Conservation (phyloP, 768 basidiomycete species). For the Coprinellus micaceus region DNA sequence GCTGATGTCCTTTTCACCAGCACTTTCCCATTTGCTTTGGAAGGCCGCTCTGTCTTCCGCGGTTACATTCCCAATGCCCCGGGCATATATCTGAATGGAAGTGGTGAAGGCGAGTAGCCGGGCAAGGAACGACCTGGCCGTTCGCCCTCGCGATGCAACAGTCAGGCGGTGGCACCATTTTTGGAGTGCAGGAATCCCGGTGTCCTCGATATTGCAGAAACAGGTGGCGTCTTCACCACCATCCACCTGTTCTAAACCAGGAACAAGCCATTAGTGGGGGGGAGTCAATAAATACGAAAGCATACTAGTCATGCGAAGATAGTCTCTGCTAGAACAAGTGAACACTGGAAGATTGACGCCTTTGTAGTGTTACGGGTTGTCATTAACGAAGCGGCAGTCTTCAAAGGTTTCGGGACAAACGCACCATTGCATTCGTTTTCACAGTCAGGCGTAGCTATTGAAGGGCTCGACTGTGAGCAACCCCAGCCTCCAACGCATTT, state of each 20-base stretch:
- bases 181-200: slow-evolving; percentile 53
- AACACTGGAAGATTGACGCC: slow-evolving; percentile 60
- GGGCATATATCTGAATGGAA: neutral
- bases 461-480: too few species aligned
- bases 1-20: too few species aligned
- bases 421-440: neutral
- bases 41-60: too few species aligned
- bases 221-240: slow-evolving; percentile 57
- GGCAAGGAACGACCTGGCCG: slow-evolving; percentile 39
- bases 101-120: slow-evolving; percentile 27
- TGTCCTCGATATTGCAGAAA: slow-evolving; percentile 47
- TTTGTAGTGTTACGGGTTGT: slow-evolving; percentile 43
- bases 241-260: slow-evolving; percentile 45
- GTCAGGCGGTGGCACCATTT: slow-evolving; percentile 56
- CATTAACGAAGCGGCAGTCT: neutral
- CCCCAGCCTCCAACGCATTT: too few species aligned
- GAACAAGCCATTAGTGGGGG: neutral
- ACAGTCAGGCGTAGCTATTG: neutral
- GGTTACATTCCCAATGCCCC: too few species aligned
- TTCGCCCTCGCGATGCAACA: slow-evolving; percentile 47
- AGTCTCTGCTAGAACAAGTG: slow-evolving; percentile 59
- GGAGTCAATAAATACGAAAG: neutral
- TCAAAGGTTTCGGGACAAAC: neutral
- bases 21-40: too few species aligned
- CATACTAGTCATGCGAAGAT: slow-evolving; percentile 53